phyloP scores from a whole-genome alignment of 2,329 filamentous ascomycete species.

The Monilinia laxa region DNA sequence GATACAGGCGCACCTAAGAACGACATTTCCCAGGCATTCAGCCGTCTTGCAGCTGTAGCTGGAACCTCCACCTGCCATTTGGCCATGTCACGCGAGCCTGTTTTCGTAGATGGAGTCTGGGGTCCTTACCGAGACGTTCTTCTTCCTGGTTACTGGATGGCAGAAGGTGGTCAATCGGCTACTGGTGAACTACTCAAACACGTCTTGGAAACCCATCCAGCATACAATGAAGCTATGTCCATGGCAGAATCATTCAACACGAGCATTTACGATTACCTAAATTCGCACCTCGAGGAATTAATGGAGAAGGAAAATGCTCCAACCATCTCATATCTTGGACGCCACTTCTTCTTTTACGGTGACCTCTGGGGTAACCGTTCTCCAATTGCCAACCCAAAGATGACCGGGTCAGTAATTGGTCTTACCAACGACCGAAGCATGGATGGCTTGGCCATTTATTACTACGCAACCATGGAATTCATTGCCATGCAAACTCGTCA shows the following conservation, averaged over 20 bases:
- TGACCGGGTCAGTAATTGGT: slow-evolving; percentile 88
- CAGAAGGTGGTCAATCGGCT: slow-evolving; percentile 93
- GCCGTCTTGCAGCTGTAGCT: slow-evolving; percentile 86
- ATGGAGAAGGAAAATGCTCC: slow-evolving; percentile 68
- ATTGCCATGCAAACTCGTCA: slow-evolving; percentile 96
- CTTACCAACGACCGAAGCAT: slow-evolving; percentile 83
- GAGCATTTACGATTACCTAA: slow-evolving; percentile 95
- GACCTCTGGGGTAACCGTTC: slow-evolving; percentile 97
- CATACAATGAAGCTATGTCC: slow-evolving; percentile 76
- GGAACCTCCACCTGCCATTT: slow-evolving; percentile 97
- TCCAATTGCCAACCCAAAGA: slow-evolving; percentile 86
- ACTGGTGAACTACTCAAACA: slow-evolving; percentile 94
- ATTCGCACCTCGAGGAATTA: slow-evolving; percentile 79
- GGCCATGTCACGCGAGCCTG: slow-evolving; percentile 88
- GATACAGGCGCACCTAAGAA: slow-evolving; percentile 70
- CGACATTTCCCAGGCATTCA: slow-evolving; percentile 89
- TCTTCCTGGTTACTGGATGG: slow-evolving; percentile 91
- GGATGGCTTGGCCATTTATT: slow-evolving; percentile 84
- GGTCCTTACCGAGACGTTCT: slow-evolving; percentile 94
- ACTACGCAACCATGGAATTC: slow-evolving; percentile 97
- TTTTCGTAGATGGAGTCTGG: slow-evolving; percentile 96
- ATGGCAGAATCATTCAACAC: slow-evolving; percentile 78
- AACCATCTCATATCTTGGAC: slow-evolving; percentile 77
- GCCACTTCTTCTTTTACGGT: slow-evolving; percentile 98
- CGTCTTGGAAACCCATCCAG: slow-evolving; percentile 91